Base-by-base conservation (phyloP, 148 eudicot species). In the Chenopodium album region DNA sequence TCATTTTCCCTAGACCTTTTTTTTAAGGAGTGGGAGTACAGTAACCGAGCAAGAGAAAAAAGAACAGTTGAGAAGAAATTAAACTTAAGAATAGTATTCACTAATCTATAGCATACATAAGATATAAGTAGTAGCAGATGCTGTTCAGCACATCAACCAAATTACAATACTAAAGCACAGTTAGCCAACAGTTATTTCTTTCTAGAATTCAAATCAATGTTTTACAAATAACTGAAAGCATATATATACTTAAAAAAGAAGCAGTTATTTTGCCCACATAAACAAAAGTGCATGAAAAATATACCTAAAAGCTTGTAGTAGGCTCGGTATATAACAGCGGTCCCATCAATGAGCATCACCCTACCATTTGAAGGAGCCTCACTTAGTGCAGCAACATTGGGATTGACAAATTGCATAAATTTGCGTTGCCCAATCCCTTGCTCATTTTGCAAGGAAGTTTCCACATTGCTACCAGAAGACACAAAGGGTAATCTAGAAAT, bases 331-430 rank as follows among this genome's bases (percentile, higher is more conserved):
- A 96, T 94, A 83, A 96, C 78, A 50, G 99, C 86, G 3, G 97
- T 94, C 68, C 99, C 99, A 83, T 96, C 99, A 83, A 96, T 96
- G 71, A 96, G 98, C 99, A 96, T 94, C 71, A 96, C 92, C 87
- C 97, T 88, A 31, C 94, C 98, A 85, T 87, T 86, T 73, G 97
- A 84, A 79, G 89, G 79, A 85, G 69, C 87, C 41, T 14, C 66
- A 64, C 68, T 77, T 20, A 82, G 60, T 37, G 82, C 31, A 17
- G 73, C 76, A 34, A 71, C 82, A 29, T 60, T 83, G 64, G 75
- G 65, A 67, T 76, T 50, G 26, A 81, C 81, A 70, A 92, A 86
- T 86, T 84, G 85, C 44, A 84, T 41, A 59, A 47, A 47, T 46
- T 82, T 31, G 59, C 60, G 66, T 82, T 84, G 82, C 65, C 81